Evolutionary conservation across 805 yeast species (phyloP), one percentile per base, ranked within the genome.

Genomic region (Danielia oregonensis): DNA sequence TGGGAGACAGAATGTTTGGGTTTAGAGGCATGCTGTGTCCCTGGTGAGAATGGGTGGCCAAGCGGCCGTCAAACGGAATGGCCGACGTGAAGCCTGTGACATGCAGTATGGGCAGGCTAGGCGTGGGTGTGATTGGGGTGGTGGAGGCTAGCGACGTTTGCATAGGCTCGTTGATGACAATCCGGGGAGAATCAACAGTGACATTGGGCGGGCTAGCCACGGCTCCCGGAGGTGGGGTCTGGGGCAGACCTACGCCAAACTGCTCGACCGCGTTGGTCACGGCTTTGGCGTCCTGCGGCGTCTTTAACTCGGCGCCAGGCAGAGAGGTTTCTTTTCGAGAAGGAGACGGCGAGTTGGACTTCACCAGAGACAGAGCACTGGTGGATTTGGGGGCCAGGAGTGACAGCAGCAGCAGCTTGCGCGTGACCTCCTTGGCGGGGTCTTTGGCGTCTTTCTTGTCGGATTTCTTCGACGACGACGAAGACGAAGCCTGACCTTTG

Each of bases 1-100:
- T 69, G 23, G 83, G 82, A 3, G 82, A 68, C 6, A 78, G 36
- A 78, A 61, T 49, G 75, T 68, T 52, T 71, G 86, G 52, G 72
- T 70, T 21, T 76, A 74, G 48, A 70, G 76, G 24, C 78, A 65
- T 60, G 29, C 65, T 57, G 37, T 73, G 68, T 39, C 31, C 37
- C 22, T 38, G 45, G 36, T 35, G 48, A 25, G 51, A 39, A 22
- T 43, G 47, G 5, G 51, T 22, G 16, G 48, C 44, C 25, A 46
- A 31, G 11, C 46, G 32, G 10, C 43, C 42, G 18, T 46, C 51
- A 28, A 44, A 24, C 26, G 35, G 30, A 15, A 18, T 17, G 17
- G 39, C 37, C 25, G n/a, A 17, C 11, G 32, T 29, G 17, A 29
- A 33, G 2, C 30, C 29, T 6, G 21, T 24, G 10, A 3, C 22